Conservation (phyloP, 345 rosid species). For the Heritiera fomes region DNA sequence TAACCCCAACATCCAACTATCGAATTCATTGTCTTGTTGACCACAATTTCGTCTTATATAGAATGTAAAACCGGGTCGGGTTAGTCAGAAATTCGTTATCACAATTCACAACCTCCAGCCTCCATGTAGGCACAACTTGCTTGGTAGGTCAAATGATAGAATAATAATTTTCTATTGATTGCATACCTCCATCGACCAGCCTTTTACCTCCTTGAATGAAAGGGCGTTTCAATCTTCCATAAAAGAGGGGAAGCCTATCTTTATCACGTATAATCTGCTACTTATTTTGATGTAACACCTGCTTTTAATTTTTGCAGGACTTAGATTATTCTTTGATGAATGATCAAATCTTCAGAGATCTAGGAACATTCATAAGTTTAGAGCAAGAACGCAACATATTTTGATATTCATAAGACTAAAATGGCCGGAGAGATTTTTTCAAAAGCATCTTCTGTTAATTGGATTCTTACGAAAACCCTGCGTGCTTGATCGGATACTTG, state of each 20-base stretch:
- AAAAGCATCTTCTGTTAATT: constrained; percentile 18
- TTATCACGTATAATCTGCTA: no score
- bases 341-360: no score
- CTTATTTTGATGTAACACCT: no score
- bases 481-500: constrained; percentile 16
- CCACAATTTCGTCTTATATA: background rate
- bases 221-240: background rate
- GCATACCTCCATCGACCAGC: background rate
- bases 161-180: background rate
- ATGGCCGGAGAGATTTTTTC: constrained; percentile 29
- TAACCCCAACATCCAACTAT: background rate
- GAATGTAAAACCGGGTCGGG: background rate
- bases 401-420: constrained; percentile 4
- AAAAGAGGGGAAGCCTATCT: background rate
- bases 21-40: background rate
- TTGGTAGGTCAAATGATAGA: background rate
- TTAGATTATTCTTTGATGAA: no score
- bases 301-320: background rate
- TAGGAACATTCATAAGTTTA: constrained; percentile 22
- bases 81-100: background rate
- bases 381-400: constrained; percentile 25
- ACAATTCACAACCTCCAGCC: background rate
- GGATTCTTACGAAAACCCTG: constrained; percentile 21
- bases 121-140: background rate
- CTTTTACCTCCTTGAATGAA: background rate